Percentiles rank a stretch among this genome's conserved stretches.
phyloP scores from a whole-genome alignment of 108 stramenopile genomes.

The Cyclotella atomus region DNA sequence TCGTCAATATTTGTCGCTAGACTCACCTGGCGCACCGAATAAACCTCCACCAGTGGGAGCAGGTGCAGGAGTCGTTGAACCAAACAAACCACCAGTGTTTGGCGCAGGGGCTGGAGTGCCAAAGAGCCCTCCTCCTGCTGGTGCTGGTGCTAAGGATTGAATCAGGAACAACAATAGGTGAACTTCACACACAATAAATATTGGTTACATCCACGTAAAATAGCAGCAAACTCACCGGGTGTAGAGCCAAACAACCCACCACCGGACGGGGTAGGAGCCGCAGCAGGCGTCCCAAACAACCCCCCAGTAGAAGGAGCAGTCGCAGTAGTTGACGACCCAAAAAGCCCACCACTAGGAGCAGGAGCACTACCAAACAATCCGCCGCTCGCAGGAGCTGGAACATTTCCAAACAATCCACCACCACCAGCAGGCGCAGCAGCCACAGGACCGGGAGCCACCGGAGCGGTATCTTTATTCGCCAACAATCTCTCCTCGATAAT shows the following conservation, averaged over 20 bases:
- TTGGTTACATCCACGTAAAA: not conserved
- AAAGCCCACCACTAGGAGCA: constrained; percentile 22
- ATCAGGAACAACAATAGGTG: too few relatives aligned
- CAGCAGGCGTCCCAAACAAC: constrained; percentile 57
- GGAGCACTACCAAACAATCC: constrained; percentile 33
- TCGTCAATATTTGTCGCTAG: too few relatives aligned
- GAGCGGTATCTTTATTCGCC: constrained; percentile 26
- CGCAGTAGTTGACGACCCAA: constrained; percentile 44
- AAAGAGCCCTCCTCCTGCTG: constrained; percentile 34
- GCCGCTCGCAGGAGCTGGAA: constrained; percentile 23
- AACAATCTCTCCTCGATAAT: constrained; percentile 48
- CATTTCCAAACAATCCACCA: constrained; percentile 41
- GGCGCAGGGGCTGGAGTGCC: constrained; percentile 45
- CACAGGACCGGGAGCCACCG: constrained; percentile 26
- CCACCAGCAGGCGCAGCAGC: constrained; percentile 43
- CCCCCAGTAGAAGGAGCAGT: constrained; percentile 23
- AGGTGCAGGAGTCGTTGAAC: too few relatives aligned
- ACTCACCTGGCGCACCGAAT: constrained; percentile 53
- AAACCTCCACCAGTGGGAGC: too few relatives aligned
- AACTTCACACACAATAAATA: too few relatives aligned
- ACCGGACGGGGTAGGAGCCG: constrained; percentile 48
- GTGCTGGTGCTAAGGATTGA: constrained; percentile 42
- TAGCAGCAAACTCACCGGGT: constrained; percentile 1
- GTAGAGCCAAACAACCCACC: constrained; percentile 51
- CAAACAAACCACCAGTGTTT: constrained; percentile 62